Percentiles rank a stretch among this genome's conserved stretches.
phyloP scores from a whole-genome alignment of 164 flowering plant genomes.

The Hamamelis virginiana region DNA sequence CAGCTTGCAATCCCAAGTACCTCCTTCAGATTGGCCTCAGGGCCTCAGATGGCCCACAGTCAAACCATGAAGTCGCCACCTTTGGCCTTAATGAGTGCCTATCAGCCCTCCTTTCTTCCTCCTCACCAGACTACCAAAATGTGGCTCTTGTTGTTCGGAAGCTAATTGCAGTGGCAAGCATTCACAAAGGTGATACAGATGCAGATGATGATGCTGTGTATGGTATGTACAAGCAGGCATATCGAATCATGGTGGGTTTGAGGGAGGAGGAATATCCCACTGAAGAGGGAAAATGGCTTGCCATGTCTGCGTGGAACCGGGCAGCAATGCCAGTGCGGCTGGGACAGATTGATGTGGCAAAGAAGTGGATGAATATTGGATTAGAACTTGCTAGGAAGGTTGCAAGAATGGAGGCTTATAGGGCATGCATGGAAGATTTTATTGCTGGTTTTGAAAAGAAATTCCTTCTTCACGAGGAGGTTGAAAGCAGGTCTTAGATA shows the following conservation, averaged over 20 bases:
- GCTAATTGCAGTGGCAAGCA: slow-evolving; percentile 38
- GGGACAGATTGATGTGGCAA: slow-evolving; percentile 54
- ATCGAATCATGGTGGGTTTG: slow-evolving; percentile 76
- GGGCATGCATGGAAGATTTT: slow-evolving; percentile 72
- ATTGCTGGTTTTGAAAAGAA: slow-evolving; percentile 48
- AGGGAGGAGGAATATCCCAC: slow-evolving; percentile 77
- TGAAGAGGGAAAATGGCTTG: slow-evolving; percentile 90
- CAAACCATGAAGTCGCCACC: slow-evolving; percentile 55
- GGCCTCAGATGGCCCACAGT: slow-evolving; percentile 46
- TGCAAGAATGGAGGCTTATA: slow-evolving; percentile 55
- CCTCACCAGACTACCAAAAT: slow-evolving; percentile 48
- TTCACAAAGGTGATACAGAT: slow-evolving; percentile 50
- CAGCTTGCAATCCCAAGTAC: slow-evolving; percentile 42
- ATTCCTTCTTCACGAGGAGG: slow-evolving; percentile 10
- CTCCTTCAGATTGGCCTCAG: slow-evolving; percentile 58
- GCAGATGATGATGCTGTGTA: slow-evolving; percentile 65
- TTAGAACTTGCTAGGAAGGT: slow-evolving; percentile 65
- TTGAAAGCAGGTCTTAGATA: slow-evolving; percentile 8
- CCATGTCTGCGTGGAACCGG: slow-evolving; percentile 88
- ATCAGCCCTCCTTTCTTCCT: slow-evolving; percentile 44
- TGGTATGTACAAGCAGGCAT: slow-evolving; percentile 69
- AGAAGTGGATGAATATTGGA: slow-evolving; percentile 81
- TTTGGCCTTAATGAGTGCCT: slow-evolving; percentile 54
- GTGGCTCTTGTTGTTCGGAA: slow-evolving; percentile 53
- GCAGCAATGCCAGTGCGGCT: slow-evolving; percentile 67